Evolutionary conservation across 2,329 filamentous ascomycete genomes (phyloP).

Genomic region (Penicillium glabrum): DNA sequence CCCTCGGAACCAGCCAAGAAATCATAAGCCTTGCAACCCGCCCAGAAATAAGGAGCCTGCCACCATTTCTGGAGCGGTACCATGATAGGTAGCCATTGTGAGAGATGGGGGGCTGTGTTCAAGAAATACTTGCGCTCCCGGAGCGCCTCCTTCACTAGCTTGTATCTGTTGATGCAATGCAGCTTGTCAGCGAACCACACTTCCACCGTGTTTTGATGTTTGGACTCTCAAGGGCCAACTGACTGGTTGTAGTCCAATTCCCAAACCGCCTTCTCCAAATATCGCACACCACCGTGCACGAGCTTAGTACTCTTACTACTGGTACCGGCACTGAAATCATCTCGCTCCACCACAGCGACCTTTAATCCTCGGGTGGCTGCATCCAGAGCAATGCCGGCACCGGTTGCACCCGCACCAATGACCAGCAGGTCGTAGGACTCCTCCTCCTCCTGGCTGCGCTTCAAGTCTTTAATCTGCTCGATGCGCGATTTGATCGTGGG

Average conservation of each 20-base stretch:
- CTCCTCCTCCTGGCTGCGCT: conserved; percentile 42
- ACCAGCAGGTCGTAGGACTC: conserved; percentile 74
- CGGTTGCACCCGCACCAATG: conserved; percentile 77
- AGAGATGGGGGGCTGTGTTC: conserved; percentile 79
- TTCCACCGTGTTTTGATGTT: not conserved
- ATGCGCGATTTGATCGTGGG: conserved; percentile 51
- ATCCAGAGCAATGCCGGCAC: conserved; percentile 77
- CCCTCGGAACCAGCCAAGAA: conserved; percentile 81
- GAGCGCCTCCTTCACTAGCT: conserved; percentile 77
- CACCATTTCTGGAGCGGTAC: conserved; percentile 80
- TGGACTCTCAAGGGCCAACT: conserved; percentile 17
- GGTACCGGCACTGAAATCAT: conserved; percentile 79
- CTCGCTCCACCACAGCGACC: conserved; percentile 77
- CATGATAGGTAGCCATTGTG: conserved; percentile 79
- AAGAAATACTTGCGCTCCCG: conserved; percentile 81
- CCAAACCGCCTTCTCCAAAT: conserved; percentile 83
- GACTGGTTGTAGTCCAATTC: conserved; percentile 80
- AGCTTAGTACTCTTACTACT: conserved; percentile 87
- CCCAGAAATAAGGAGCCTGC: conserved; percentile 75
- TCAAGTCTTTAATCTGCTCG: conserved; percentile 54
- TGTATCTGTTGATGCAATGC: conserved; percentile 44
- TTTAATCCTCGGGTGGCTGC: conserved; percentile 75
- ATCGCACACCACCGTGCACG: conserved; percentile 80
- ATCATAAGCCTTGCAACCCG: conserved; percentile 77
- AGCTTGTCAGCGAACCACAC: not conserved